These are phyloP conservation scores for Euphorbia celastroides DNA, from an alignment of 441 rosid genomes.

Conservation along the genomic window DNA sequence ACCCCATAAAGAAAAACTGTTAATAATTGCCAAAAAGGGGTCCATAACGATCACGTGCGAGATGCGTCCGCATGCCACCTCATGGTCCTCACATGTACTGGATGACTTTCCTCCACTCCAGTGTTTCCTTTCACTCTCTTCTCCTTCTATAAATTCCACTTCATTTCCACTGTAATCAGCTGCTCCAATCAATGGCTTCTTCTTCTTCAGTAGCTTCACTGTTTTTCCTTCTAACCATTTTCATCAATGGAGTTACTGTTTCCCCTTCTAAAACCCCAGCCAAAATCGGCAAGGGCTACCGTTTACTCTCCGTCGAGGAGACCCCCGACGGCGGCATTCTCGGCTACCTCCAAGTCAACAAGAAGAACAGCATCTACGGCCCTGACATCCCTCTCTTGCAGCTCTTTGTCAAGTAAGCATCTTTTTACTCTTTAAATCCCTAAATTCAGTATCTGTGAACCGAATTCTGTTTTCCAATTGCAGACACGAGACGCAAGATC, in stretches of 20 bases:
- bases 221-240: conserved; percentile 24
- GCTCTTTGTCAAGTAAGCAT: conserved; percentile 70
- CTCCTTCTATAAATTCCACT: not conserved
- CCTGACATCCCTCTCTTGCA: conserved; percentile 70
- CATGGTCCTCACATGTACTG: conserved; percentile 11
- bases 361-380: conserved; percentile 68
- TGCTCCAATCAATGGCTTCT: conserved; percentile 10
- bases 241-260: conserved; percentile 20
- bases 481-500: conserved; percentile 77
- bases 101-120: not conserved
- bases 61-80: not conserved
- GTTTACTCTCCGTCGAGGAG: conserved; percentile 66
- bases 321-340: conserved; percentile 68
- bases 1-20: too few relatives aligned
- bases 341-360: conserved; percentile 72
- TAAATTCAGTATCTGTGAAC: not conserved
- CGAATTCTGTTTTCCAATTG: not conserved
- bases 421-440: not conserved
- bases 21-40: not conserved
- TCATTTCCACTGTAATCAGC: not conserved
- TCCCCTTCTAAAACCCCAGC: conserved; percentile 30
- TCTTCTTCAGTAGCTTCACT: not conserved
- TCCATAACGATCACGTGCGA: conserved; percentile 17
- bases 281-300: conserved; percentile 85
- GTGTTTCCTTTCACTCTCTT: not conserved